Base-by-base conservation (phyloP, 2,329 filamentous ascomycete species). In the Aspergillus udagawae region DNA sequence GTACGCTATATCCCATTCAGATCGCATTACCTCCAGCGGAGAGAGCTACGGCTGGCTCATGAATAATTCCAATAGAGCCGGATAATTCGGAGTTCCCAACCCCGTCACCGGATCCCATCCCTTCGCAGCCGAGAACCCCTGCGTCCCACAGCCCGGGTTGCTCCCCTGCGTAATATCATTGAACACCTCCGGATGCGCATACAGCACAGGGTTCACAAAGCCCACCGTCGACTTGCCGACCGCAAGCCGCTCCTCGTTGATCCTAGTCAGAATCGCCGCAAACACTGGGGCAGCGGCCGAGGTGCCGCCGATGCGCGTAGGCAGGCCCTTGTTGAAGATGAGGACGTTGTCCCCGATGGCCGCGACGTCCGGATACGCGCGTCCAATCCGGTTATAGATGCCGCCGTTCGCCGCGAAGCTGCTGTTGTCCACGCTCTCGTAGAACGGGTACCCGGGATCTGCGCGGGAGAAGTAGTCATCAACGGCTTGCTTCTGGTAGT, bases 171-270 rank as follows among this genome's bases (percentile, higher is more conserved):
- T 72, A 5, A 74, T 60, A 55, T 74, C 71, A 49, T 67, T 63
- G 49, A 74, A 71, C 0, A 61, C 69, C 48, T 66, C 65, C 0
- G 71, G 68, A 42, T 74, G 62, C 8, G 61, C 60, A 49, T 73
- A 72, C 3, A 72, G 54, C 14, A 65, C 59, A 28, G 77, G 75
- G 61, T 85, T 86, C 38, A 85, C 69, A 73, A 81, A 86, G 0
- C 83, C 84, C 8, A 85, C 67, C 1, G 77, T 70, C 5, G 70
- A 65, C 74, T 81, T 83, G 3, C 80, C 80, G 2, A 68, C 70
- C 2, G 78, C 71, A 49, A 83, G 66, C n/a, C 82, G 70, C 54
- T 76, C 78, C 55, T 84, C 82, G 58, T 85, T 84, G 55, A 84
- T 75, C 4, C 83, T 70, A 3, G 81, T 79, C 50, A 86, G 70